Conservation (phyloP, 1,284 basidiomycete genomes). For the Apiotrichum laibachii region DNA sequence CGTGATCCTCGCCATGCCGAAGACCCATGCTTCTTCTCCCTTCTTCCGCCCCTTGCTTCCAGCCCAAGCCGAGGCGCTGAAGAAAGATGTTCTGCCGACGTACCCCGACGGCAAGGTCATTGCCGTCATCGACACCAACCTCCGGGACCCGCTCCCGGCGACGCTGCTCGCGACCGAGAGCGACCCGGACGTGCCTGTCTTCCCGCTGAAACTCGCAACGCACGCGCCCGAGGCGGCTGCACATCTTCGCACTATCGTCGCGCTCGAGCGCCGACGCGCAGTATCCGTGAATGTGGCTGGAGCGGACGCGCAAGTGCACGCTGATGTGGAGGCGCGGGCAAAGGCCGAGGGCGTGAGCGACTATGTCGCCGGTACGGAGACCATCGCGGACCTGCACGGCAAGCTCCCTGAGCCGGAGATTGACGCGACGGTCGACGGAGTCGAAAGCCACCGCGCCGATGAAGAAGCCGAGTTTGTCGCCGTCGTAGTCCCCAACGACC, state of each 20-base stretch:
- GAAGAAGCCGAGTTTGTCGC: conserved; percentile 8
- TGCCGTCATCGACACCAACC: conserved; percentile 7
- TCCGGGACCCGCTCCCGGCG: neutral
- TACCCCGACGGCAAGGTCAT: neutral
- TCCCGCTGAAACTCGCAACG: neutral
- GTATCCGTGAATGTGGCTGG: neutral
- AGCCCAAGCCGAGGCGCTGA: neutral
- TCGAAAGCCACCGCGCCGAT: neutral
- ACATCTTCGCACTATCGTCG: neutral
- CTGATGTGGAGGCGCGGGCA: neutral
- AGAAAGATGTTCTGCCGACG: neutral
- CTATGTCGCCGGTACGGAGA: conserved; percentile 2
- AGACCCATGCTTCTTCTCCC: neutral
- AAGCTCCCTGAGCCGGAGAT: conserved; percentile 1
- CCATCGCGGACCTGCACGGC: neutral
- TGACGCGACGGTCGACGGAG: neutral
- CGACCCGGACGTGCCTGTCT: conserved; percentile 3
- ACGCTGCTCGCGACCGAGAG: neutral
- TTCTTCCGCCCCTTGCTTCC: conserved; percentile 5
- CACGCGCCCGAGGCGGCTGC: neutral
- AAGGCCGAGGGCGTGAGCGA: neutral
- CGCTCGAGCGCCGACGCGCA: neutral
- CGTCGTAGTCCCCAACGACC: neutral
- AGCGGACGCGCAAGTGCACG: neutral
- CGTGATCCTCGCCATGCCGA: neutral